Conservation (phyloP, 805 yeast genomes). For the Lachancea fermentati region DNA sequence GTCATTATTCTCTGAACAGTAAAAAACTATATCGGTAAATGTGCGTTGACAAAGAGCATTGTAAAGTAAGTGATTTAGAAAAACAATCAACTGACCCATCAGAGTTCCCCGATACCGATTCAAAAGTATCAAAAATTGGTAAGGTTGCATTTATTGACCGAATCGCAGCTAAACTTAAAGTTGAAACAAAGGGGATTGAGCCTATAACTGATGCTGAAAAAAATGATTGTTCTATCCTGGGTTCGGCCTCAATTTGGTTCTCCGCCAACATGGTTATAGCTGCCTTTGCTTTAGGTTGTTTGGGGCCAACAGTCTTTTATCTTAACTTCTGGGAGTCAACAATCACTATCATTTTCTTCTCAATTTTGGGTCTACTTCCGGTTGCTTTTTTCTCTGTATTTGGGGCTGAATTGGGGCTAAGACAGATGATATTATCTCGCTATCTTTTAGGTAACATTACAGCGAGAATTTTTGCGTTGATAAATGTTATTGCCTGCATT, state of each 20-base stretch:
- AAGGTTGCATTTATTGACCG: constrained; percentile 21
- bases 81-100: too few relatives aligned
- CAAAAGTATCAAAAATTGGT: constrained; percentile 6
- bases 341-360: constrained; percentile 65
- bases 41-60: too few relatives aligned
- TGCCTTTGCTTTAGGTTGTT: constrained; percentile 70
- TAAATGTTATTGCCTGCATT: constrained; percentile 79
- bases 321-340: constrained; percentile 71
- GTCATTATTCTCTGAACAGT: too few relatives aligned
- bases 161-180: constrained; percentile 28
- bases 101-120: constrained; percentile 1
- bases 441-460: constrained; percentile 71
- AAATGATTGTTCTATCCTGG: constrained; percentile 55
- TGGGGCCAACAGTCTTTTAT: constrained; percentile 58
- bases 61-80: too few relatives aligned
- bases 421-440: constrained; percentile 81
- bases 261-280: constrained; percentile 87
- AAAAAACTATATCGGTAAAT: too few relatives aligned
- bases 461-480: constrained; percentile 68
- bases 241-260: constrained; percentile 85
- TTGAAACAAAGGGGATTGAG: constrained; percentile 74
- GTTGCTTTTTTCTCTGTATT: constrained; percentile 80
- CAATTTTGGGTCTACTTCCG: constrained; percentile 62
- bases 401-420: constrained; percentile 78
- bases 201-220: constrained; percentile 75